Conservation (phyloP, 306 rosid genomes). For the Styphnolobium japonicum region DNA sequence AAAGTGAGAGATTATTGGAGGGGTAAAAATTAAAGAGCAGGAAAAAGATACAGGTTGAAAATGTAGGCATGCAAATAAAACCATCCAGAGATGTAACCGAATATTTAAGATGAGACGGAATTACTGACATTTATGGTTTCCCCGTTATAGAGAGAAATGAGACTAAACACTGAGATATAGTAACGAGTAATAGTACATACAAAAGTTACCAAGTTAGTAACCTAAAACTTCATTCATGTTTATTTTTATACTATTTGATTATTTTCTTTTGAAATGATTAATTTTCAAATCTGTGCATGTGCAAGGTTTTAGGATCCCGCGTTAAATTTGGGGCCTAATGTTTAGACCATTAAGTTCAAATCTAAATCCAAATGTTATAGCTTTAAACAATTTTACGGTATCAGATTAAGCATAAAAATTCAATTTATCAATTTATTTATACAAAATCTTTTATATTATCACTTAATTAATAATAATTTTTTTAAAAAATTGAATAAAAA, state of each 20-base stretch:
- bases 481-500: too few relatives aligned
- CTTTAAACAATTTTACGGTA: neutral
- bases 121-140: neutral
- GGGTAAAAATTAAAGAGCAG: neutral
- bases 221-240: too few relatives aligned
- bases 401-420: neutral
- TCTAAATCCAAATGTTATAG: too few relatives aligned
- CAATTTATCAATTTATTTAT: neutral
- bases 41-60: neutral
- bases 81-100: constrained; percentile 7
- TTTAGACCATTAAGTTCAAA: too few relatives aligned
- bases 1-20: neutral
- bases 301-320: neutral
- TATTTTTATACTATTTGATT: neutral
- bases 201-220: neutral
- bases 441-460: neutral
- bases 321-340: neutral
- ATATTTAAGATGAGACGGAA: neutral
- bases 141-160: constrained; percentile 15
- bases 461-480: too few relatives aligned
- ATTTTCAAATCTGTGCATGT: neutral
- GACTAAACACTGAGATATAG: neutral
- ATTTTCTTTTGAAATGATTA: neutral
- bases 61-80: neutral
- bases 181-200: neutral